Base-by-base conservation (phyloP, 2,329 filamentous ascomycete genomes). In the Penicillium rolfsii region DNA sequence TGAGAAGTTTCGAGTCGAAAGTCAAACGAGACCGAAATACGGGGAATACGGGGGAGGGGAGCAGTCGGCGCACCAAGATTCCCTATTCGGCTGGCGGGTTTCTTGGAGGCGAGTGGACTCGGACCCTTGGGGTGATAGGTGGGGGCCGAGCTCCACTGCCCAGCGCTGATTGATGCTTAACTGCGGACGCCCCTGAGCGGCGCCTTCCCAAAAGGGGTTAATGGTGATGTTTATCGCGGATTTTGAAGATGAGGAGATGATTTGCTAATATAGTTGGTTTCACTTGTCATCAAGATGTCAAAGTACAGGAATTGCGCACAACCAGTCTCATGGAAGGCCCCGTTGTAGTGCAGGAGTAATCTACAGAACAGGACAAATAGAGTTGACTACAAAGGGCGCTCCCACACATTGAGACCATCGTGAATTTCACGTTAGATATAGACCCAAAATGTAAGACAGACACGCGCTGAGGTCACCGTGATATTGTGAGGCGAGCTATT, bases 111-210 rank as follows among this genome's bases (percentile, higher is more conserved):
- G 28, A 50, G 28, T 19, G n/a, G 46, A 50, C 9, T 35, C 16
- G 7, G 46, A 50, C 46, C 46, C 46, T 50, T 33, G 28, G 28
- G 28, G 28, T 11, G 28, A n/a, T 33, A 16, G 8, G 46, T 35
- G 46, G 46, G 46, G 46, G 46, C n/a, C 28, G 19, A 30, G 46
- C 35, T 50, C 46, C 46, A 50, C 46, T 50, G 28, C 46, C 46
- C 46, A 50, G 46, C 46, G 46, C 46, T 50, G 46, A 50, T 50
- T 50, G 46, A 50, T 50, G 46, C 28, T 50, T 50, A 35, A 50
- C 28, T 50, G n/a, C 28, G 16, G 28, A 8, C 14, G 46, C 16
- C 46, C 46, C 46, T 50, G 46, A 35, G n/a, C 4, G 46, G 46
- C 46, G 30, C 46, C 46, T 19, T 35, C 11, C 46, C 46, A 5